Evolutionary conservation across 2,329 filamentous ascomycete genomes (phyloP).

Genomic region (Monosporascus sp.): DNA sequence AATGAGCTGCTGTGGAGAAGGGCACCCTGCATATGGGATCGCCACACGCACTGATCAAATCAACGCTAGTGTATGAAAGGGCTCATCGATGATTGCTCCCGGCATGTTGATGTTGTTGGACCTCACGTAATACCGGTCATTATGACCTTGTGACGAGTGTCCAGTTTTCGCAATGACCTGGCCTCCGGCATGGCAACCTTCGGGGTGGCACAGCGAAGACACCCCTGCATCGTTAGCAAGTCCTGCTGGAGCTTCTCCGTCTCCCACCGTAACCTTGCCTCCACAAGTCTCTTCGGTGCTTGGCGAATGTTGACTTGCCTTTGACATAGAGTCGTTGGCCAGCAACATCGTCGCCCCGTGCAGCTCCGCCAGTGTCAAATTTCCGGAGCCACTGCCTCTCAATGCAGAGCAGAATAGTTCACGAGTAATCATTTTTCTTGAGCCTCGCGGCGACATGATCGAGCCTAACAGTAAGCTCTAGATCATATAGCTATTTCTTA

Average conservation of each 20-base stretch:
- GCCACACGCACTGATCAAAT: neutral
- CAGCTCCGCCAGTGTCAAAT: neutral
- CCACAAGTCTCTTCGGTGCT: too few relatives aligned
- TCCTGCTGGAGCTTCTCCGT: neutral
- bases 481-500: too few relatives aligned
- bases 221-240: too few relatives aligned
- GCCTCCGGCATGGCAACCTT: too few relatives aligned
- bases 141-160: conserved; percentile 46
- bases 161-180: conserved; percentile 8
- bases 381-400: conserved; percentile 1
- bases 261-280: neutral
- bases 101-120: conserved; percentile 47
- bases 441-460: conserved; percentile 52
- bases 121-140: conserved; percentile 47
- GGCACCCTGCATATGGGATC: too few relatives aligned
- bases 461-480: conserved; percentile 35
- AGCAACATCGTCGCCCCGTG: neutral
- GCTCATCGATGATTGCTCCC: conserved; percentile 49
- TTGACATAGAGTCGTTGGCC: neutral
- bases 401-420: neutral
- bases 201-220: too few relatives aligned
- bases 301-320: too few relatives aligned
- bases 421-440: conserved; percentile 43
- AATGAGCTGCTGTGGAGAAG: too few relatives aligned
- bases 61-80: conserved; percentile 51